These are phyloP conservation scores for Fomitopsis serialis DNA, from an alignment of 768 basidiomycete species.

Conservation along the genomic window DNA sequence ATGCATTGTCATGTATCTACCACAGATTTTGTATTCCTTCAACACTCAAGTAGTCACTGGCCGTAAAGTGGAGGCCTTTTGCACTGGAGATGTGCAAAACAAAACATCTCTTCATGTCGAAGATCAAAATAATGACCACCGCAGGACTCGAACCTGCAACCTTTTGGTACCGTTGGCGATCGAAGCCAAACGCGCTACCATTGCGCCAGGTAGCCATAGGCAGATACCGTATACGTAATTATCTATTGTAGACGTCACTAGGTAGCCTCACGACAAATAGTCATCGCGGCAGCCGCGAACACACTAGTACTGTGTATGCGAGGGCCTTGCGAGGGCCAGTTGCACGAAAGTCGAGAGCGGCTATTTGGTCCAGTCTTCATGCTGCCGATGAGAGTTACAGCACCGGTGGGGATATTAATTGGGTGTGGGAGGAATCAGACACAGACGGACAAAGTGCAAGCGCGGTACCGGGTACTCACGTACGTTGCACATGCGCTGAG, in stretches of 20 bases:
- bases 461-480: neutral
- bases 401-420: neutral
- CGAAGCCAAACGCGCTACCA: slow-evolving; percentile 96
- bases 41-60: no score
- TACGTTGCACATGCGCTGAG: neutral
- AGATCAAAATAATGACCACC: slow-evolving; percentile 69
- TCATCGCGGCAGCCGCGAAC: no score
- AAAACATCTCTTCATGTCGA: neutral
- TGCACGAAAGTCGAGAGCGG: no score
- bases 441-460: neutral
- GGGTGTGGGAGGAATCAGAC: neutral
- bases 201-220: slow-evolving; percentile 69
- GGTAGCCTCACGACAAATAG: no score
- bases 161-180: slow-evolving; percentile 68
- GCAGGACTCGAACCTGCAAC: slow-evolving; percentile 97
- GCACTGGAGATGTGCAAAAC: no score
- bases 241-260: no score
- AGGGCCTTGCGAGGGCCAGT: no score
- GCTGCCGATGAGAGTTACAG: neutral
- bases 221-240: no score
- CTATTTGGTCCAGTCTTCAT: neutral
- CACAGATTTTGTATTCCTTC: no score
- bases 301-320: no score
- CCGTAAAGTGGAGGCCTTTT: no score
- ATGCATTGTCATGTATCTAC: no score